Evolutionary conservation across 2,329 filamentous ascomycete genomes (phyloP).

Genomic region (Colletotrichum musicola): DNA sequence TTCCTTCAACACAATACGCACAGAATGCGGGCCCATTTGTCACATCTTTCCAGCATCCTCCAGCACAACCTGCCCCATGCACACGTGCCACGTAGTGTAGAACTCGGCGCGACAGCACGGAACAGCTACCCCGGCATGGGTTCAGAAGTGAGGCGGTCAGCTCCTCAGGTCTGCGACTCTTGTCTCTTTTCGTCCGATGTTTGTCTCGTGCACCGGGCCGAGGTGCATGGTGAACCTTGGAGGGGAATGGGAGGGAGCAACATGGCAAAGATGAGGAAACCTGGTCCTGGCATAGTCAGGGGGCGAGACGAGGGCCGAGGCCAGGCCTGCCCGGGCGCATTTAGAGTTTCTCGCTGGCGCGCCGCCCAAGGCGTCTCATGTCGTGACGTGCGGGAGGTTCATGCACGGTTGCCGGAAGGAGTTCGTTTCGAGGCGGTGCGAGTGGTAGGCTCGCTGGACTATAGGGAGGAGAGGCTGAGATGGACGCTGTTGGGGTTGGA

Average conservation of each 20-base stretch:
- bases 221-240: not conserved
- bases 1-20: too few relatives aligned
- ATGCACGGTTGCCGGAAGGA: conserved; percentile 2
- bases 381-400: conserved; percentile 23
- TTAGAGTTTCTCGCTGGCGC: conserved; percentile 5
- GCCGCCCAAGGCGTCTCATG: conserved; percentile 10
- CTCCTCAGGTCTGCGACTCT: not conserved
- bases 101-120: too few relatives aligned
- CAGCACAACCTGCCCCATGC: too few relatives aligned
- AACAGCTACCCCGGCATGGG: too few relatives aligned
- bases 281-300: too few relatives aligned
- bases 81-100: too few relatives aligned
- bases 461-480: not conserved
- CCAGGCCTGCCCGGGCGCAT: not conserved
- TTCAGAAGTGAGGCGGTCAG: not conserved
- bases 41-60: too few relatives aligned
- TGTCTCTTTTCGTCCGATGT: not conserved
- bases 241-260: not conserved
- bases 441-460: not conserved
- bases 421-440: conserved; percentile 4
- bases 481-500: not conserved
- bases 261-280: not conserved
- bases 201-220: not conserved
- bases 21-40: too few relatives aligned
- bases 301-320: too few relatives aligned